Base-by-base conservation (phyloP, 768 basidiomycete species). In the Kwoniella sp. region DNA sequence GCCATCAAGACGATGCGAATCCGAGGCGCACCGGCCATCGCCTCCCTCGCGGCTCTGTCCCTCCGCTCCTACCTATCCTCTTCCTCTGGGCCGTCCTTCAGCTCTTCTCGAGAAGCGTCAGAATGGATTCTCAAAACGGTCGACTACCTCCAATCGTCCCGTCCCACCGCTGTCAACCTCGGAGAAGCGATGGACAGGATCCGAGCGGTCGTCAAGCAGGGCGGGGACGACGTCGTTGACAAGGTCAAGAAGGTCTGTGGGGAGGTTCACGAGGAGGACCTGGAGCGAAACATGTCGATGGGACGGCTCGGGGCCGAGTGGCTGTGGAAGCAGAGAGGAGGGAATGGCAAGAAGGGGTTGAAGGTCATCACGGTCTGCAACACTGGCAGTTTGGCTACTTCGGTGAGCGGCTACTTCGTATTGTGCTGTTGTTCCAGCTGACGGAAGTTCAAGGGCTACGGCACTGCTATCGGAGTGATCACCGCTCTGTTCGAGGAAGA, bases 151-250 rank as follows among this genome's bases (percentile, higher is more conserved):
- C 84, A 81, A 71, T 88, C 84, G 1, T 86, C 92, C 2, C 82
- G 92, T n/a, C 92, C 93, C 14, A 98, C 92, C 0, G 92, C 92
- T 5, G 92, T 98, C 62, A 98, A 98, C 76, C 85, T 98, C 19
- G 84, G 88, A 10, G 86, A 85, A 38, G 90, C 89, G 6, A 88
- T 84, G 39, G 80, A 84, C 17, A 81, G 90, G 17, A 80, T 98
- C 31, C 73, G 79, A 6, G 76, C 76, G 14, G 76, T 76, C 2
- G 57, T 67, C 4, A 44, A 54, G 10, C 22, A 55, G 0, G 64
- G 78, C 43, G 76, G 22, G 3, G 45, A 58, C 22, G 75, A 78
- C 20, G 73, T 82, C 19, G 78, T 76, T 1, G 71, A 80, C 28
- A 79, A 80, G 28, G 76, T 98, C 43, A 77, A 90, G 34, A 74